A percentile compares a stretch with the other conserved stretches of the same genome.
These are phyloP conservation scores for Cyclotella choctawhatcheeana DNA, from an alignment of 108 stramenopile species.

Conservation along the genomic window DNA sequence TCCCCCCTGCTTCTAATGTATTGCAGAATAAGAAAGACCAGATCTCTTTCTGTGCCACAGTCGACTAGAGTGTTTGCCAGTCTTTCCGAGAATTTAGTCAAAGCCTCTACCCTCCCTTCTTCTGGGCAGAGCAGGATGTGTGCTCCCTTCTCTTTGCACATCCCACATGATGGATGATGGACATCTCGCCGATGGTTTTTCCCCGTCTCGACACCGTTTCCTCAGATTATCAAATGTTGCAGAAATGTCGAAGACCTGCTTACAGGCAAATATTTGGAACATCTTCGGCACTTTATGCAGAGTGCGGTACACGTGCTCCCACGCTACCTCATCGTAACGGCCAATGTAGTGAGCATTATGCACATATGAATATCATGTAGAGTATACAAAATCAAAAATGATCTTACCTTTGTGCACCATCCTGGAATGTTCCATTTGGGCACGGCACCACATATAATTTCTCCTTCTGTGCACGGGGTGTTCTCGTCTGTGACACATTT, in stretches of 20 bases:
- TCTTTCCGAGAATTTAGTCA: neutral
- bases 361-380: too few species aligned
- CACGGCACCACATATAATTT: slow-evolving; percentile 1
- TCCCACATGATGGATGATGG: neutral
- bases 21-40: neutral
- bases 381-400: slow-evolving; percentile 3
- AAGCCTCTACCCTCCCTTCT: neutral
- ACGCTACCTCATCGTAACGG: too few species aligned
- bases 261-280: too few species aligned
- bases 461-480: slow-evolving; percentile 13
- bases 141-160: neutral
- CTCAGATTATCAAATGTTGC: too few species aligned
- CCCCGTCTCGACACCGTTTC: neutral
- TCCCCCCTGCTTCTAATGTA: neutral
- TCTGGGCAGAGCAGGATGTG: neutral
- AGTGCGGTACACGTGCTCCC: neutral
- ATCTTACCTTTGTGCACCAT: too few species aligned
- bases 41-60: neutral
- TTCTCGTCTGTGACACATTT: too few species aligned
- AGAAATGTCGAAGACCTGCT: neutral
- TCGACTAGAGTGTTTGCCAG: neutral
- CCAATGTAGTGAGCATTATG: too few species aligned
- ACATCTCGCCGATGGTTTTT: neutral
- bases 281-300: too few species aligned
- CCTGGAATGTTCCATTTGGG: too few species aligned